Evolutionary conservation across 768 basidiomycete genomes (phyloP).

Genomic region (Pleurotus giganteus): DNA sequence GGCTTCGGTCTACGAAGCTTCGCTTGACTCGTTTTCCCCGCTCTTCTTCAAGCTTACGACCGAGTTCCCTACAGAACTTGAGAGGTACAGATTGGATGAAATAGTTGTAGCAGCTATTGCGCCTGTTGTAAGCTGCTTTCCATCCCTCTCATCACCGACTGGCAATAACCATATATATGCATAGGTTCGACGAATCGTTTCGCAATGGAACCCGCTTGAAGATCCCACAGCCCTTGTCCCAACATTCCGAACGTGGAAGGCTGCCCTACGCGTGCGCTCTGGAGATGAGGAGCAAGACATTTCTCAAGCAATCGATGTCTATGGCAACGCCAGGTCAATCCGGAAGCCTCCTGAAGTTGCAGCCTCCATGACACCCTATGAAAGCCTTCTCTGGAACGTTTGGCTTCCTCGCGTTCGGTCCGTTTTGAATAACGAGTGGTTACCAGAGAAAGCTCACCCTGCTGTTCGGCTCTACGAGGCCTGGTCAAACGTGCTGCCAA

Average conservation of each 20-base stretch:
- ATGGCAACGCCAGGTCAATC: slow-evolving; percentile 32
- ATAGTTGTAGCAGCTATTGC: slow-evolving; percentile 90
- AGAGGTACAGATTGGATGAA: slow-evolving; percentile 80
- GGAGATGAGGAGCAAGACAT: slow-evolving; percentile 31
- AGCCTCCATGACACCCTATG: slow-evolving; percentile 84
- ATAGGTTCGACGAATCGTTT: slow-evolving; percentile 67
- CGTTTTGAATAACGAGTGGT: slow-evolving; percentile 94
- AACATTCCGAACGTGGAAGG: slow-evolving; percentile 69
- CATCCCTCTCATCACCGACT: background rate
- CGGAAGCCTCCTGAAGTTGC: background rate
- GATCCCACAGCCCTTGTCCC: slow-evolving; percentile 65
- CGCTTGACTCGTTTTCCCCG: slow-evolving; percentile 71
- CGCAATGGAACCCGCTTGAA: slow-evolving; percentile 81
- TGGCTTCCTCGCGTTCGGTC: slow-evolving; percentile 97
- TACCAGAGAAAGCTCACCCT: slow-evolving; percentile 65
- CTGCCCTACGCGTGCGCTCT: slow-evolving; percentile 58
- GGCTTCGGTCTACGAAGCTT: slow-evolving; percentile 63
- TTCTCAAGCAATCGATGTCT: slow-evolving; percentile 41
- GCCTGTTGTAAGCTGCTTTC: slow-evolving; percentile 52
- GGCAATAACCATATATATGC: background rate
- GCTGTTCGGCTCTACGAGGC: slow-evolving; percentile 83
- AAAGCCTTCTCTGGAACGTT: slow-evolving; percentile 89
- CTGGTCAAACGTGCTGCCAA: slow-evolving; percentile 86
- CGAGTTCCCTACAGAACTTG: slow-evolving; percentile 73
- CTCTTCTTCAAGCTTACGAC: slow-evolving; percentile 70